Evolutionary conservation across 148 eudicot genomes (phyloP).

Genomic region (Diospyros kaki): DNA sequence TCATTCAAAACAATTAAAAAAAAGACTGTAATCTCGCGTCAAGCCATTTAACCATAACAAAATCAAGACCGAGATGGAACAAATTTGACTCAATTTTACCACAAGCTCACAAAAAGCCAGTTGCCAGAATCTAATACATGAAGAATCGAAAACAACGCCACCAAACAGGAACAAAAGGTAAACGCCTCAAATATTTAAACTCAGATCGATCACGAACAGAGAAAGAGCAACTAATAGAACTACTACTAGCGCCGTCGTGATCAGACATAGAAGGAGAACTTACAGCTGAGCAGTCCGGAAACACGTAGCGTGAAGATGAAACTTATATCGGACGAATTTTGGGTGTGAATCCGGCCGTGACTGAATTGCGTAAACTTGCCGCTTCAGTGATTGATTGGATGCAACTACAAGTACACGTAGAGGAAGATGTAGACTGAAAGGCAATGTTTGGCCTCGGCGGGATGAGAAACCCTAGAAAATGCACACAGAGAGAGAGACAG

Average conservation of each 20-base stretch:
- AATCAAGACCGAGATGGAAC: background rate
- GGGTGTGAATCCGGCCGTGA: background rate
- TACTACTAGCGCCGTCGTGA: too few relatives aligned
- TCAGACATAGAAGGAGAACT: too few relatives aligned
- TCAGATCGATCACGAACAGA: background rate
- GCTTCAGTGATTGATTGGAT: constrained; percentile 6
- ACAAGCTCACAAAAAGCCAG: background rate
- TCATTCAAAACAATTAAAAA: constrained; percentile 4
- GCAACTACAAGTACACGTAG: too few relatives aligned
- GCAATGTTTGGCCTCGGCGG: too few relatives aligned
- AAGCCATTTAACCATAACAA: background rate
- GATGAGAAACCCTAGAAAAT: constrained; percentile 1
- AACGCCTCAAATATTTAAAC: background rate
- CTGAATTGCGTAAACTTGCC: constrained; percentile 6
- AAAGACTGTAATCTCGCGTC: background rate
- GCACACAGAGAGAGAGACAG: background rate
- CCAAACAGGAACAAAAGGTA: background rate
- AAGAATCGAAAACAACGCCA: background rate
- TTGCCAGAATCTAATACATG: background rate
- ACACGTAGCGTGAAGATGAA: background rate
- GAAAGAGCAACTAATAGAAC: background rate
- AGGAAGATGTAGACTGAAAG: too few relatives aligned
- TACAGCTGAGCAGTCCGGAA: too few relatives aligned
- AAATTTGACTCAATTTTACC: background rate
- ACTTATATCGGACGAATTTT: background rate